Base-by-base conservation (phyloP, 345 rosid species). In the Theobroma cacao region DNA sequence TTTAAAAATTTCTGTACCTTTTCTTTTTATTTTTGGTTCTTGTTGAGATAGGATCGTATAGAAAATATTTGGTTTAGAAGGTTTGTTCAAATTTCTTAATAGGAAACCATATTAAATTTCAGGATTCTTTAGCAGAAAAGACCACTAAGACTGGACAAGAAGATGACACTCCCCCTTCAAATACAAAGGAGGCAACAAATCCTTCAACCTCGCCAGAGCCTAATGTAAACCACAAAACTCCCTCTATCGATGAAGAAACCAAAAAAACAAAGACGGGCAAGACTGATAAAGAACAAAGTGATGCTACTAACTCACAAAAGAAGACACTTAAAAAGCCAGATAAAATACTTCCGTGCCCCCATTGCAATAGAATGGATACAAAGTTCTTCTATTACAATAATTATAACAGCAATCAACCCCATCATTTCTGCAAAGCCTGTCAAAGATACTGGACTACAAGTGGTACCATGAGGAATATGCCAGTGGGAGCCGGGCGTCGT, bases 391-490 rank as follows among this genome's bases (percentile, higher is more conserved):
- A 94, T 81, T 94, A 91, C 83, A 94, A 94, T 86, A 94, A 94
- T 75, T 94, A 94, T 88, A 94, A 91, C 80, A 83, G 93, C 64
- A 94, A 94, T 81, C 98, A 94, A 80, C 98, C 98, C 10, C 88
- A 98, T 36, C 97, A 94, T 85, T 94, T 94, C 84, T 94, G 98
- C 87, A 94, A 90, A 74, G 90, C 97, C 17, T 94, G 98, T 83
- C 98, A 94, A 79, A 89, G 98, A 79, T 94, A 94, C 74, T 94
- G 98, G 98, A 94, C 98, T 5, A 95, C 97, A 0, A 97, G 98
- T 7, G 98, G 98, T 3, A 90, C 95, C 48, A 93, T 94, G 98
- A 93, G 98, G 80, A 94, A 90, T 60, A 94, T 93, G 1, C 94
- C 98, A 0, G 92, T 94, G 0, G 98, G 98, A 14, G 98, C 98